Percentiles rank a stretch among this genome's conserved stretches.
These are phyloP conservation scores for Fusarium armeniacum DNA, from an alignment of 2,329 filamentous ascomycete species.

Conservation along the genomic window DNA sequence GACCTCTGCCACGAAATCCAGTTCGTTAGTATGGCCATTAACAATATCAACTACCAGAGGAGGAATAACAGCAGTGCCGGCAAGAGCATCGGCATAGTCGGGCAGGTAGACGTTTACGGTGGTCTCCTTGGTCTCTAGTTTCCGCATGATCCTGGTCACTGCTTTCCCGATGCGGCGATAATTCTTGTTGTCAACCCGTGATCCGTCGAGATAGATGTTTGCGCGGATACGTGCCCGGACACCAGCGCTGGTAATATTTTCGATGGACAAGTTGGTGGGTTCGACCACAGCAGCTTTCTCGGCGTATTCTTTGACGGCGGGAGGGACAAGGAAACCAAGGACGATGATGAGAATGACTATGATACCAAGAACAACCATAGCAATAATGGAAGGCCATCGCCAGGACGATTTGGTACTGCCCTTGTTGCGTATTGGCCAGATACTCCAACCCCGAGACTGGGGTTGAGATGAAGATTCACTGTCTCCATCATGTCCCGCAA, in stretches of 20 bases:
- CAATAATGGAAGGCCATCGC: slow-evolving; percentile 83
- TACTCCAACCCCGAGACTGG: slow-evolving; percentile 33
- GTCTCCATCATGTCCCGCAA: slow-evolving; percentile 46
- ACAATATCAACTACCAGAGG: slow-evolving; percentile 81
- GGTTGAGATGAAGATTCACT: slow-evolving; percentile 37
- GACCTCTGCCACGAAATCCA: slow-evolving; percentile 85
- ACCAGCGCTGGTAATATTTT: slow-evolving; percentile 84
- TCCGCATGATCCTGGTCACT: slow-evolving; percentile 83
- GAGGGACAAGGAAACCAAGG: slow-evolving; percentile 84
- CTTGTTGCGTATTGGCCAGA: slow-evolving; percentile 44
- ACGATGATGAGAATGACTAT: slow-evolving; percentile 77
- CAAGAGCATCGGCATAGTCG: slow-evolving; percentile 81
- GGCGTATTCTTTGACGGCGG: slow-evolving; percentile 86
- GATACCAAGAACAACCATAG: slow-evolving; percentile 75
- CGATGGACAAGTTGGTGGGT: slow-evolving; percentile 86
- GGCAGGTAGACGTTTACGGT: slow-evolving; percentile 84
- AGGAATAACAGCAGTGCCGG: slow-evolving; percentile 84
- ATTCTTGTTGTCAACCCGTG: slow-evolving; percentile 77
- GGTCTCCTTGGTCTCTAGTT: slow-evolving; percentile 80
- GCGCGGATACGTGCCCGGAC: slow-evolving; percentile 85
- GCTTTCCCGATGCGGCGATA: slow-evolving; percentile 82
- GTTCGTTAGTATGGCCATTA: slow-evolving; percentile 80
- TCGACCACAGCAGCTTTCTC: slow-evolving; percentile 85
- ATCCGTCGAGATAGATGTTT: slow-evolving; percentile 83
- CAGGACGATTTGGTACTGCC: slow-evolving; percentile 46